phyloP scores from a whole-genome alignment of 163 green algal genomes.

The Prototheca cutis region DNA sequence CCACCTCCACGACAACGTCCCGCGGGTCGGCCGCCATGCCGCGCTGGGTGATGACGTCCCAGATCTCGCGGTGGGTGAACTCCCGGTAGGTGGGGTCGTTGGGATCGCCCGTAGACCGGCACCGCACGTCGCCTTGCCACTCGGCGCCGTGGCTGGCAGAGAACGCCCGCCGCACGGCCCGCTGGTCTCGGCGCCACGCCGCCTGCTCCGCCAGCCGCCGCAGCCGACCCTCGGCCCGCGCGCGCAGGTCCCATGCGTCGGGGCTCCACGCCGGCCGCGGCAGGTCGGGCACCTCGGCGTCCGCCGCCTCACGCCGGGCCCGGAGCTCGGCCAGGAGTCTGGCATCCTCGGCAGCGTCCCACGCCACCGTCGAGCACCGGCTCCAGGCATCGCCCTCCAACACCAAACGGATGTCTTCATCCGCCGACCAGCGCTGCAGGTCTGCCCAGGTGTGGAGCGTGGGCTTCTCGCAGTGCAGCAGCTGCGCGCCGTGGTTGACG shows the following conservation, averaged over 20 bases:
- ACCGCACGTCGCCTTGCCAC: not conserved
- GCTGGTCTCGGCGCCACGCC: too few relatives aligned
- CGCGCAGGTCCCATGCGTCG: slow-evolving; percentile 25
- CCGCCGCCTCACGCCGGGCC: too few relatives aligned
- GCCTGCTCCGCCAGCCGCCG: slow-evolving; percentile 10
- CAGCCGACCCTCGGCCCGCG: slow-evolving; percentile 17
- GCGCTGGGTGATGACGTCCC: slow-evolving; percentile 27
- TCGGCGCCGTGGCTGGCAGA: too few relatives aligned
- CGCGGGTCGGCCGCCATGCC: slow-evolving; percentile 21
- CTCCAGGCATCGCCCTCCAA: not conserved
- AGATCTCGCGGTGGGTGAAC: slow-evolving; percentile 29
- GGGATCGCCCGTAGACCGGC: not conserved
- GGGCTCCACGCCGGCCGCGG: too few relatives aligned
- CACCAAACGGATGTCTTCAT: too few relatives aligned
- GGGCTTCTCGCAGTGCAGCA: not conserved
- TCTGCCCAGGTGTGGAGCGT: not conserved
- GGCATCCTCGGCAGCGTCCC: not conserved
- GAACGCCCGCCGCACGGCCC: too few relatives aligned
- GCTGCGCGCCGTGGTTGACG: not conserved
- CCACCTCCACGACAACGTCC: slow-evolving; percentile 14
- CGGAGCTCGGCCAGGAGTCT: too few relatives aligned
- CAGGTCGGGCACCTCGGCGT: too few relatives aligned
- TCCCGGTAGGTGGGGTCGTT: slow-evolving; percentile 1
- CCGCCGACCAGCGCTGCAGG: not conserved
- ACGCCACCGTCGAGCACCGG: not conserved